A percentile compares a stretch with the other conserved stretches of the same genome.
Conservation (phyloP, 768 basidiomycete genomes). For the Agaricus subrufescens region DNA sequence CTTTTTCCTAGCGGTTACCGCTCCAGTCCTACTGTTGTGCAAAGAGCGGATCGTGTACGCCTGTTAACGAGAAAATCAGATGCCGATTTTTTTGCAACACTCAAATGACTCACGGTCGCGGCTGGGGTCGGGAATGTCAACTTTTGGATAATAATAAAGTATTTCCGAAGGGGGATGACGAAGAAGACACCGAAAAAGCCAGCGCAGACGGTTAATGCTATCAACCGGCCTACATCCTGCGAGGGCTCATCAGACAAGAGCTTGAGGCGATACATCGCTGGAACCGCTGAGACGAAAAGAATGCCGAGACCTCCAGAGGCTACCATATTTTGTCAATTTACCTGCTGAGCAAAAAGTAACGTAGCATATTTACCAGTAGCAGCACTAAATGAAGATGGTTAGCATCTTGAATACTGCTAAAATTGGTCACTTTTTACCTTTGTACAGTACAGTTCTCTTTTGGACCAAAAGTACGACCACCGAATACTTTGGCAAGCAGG, state of each 20-base stretch:
- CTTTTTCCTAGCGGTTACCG: slow-evolving; percentile 50
- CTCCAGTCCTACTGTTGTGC: slow-evolving; percentile 47
- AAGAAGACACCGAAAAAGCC: slow-evolving; percentile 66
- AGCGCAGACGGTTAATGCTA: slow-evolving; percentile 48
- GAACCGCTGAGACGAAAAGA: slow-evolving; percentile 55
- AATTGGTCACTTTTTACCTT: slow-evolving; percentile 24
- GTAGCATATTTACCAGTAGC: slow-evolving; percentile 35
- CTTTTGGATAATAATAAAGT: slow-evolving; percentile 61
- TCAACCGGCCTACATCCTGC: slow-evolving; percentile 50
- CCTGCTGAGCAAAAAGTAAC: slow-evolving; percentile 11
- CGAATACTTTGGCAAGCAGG: slow-evolving; percentile 37
- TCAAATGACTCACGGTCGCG: slow-evolving; percentile 39
- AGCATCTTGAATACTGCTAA: neutral
- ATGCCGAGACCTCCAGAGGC: slow-evolving; percentile 57
- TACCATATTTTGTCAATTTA: slow-evolving; percentile 11
- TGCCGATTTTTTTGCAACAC: neutral
- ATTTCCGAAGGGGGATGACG: slow-evolving; percentile 57
- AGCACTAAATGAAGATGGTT: slow-evolving; percentile 26
- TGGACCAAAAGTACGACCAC: slow-evolving; percentile 51
- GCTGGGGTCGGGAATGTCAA: slow-evolving; percentile 62
- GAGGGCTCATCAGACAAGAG: slow-evolving; percentile 41
- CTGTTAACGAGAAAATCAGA: slow-evolving; percentile 15
- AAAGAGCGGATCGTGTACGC: slow-evolving; percentile 61
- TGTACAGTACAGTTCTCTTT: slow-evolving; percentile 67
- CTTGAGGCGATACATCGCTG: slow-evolving; percentile 54